Conservation (phyloP, 2,329 filamentous ascomycete species). For the Plenodomus lindquistii region DNA sequence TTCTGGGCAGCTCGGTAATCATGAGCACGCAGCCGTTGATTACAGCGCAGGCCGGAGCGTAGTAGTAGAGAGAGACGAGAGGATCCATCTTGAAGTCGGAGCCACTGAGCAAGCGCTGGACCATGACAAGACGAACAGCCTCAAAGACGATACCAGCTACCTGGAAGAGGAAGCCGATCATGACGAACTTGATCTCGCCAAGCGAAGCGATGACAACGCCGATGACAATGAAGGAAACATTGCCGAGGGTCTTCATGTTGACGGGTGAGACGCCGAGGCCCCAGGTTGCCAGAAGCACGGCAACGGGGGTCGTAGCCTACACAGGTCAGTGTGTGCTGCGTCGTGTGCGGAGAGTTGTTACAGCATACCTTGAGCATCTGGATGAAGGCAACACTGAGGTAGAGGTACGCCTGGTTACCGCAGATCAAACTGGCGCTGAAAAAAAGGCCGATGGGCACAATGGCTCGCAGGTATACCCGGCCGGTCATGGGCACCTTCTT, state of each 20-base stretch:
- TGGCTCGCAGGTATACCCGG: conserved; percentile 87
- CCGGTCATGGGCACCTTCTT: conserved; percentile 98
- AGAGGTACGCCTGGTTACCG: conserved; percentile 93
- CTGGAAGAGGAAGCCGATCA: conserved; percentile 79
- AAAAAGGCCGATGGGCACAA: conserved; percentile 92
- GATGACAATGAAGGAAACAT: conserved; percentile 91
- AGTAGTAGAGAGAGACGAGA: conserved; percentile 87
- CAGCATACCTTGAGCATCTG: conserved; percentile 97
- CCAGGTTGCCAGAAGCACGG: conserved; percentile 89
- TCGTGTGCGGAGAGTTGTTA: neutral
- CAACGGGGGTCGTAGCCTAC: conserved; percentile 90
- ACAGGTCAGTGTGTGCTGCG: conserved; percentile 8
- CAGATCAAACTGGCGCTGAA: conserved; percentile 97
- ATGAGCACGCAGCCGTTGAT: conserved; percentile 79
- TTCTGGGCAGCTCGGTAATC: conserved; percentile 71
- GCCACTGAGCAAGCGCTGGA: conserved; percentile 79
- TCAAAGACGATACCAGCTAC: conserved; percentile 78
- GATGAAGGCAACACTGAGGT: conserved; percentile 94
- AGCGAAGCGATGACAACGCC: conserved; percentile 94
- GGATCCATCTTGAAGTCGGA: conserved; percentile 92
- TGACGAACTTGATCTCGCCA: conserved; percentile 92
- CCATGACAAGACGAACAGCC: conserved; percentile 80
- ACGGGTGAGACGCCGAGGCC: conserved; percentile 80
- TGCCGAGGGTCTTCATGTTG: conserved; percentile 84
- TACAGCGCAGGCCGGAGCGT: conserved; percentile 78